Evolutionary conservation across 495 filamentous ascomycete genomes (phyloP).

Genomic region (Ramalina intermedia): DNA sequence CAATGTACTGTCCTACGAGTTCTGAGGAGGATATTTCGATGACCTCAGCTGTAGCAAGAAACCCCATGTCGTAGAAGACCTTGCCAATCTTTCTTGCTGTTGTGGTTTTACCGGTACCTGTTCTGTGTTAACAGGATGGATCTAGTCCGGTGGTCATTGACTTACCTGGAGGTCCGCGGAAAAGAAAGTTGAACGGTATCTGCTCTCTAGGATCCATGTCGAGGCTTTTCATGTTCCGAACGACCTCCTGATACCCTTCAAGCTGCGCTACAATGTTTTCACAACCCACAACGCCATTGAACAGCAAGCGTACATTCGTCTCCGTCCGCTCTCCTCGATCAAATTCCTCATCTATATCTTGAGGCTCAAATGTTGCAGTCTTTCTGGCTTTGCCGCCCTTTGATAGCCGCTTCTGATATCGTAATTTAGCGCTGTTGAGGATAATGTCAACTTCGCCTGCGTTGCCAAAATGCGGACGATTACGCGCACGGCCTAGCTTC

Average conservation of each 20-base stretch:
- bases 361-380: slow-evolving; percentile 33
- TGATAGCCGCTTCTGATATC: slow-evolving; percentile 38
- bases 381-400: slow-evolving; percentile 9
- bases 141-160: neutral
- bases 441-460: slow-evolving; percentile 50
- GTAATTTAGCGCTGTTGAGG: slow-evolving; percentile 42
- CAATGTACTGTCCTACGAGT: slow-evolving; percentile 42
- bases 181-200: slow-evolving; percentile 48
- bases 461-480: slow-evolving; percentile 40
- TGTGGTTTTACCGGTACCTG: slow-evolving; percentile 62
- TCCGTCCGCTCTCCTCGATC: slow-evolving; percentile 35
- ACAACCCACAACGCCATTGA: slow-evolving; percentile 51
- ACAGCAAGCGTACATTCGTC: slow-evolving; percentile 41
- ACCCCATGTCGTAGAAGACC: slow-evolving; percentile 58
- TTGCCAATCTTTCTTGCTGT: slow-evolving; percentile 59
- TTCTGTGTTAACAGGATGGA: slow-evolving; percentile 4
- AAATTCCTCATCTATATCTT: slow-evolving; percentile 57
- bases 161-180: slow-evolving; percentile 49
- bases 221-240: slow-evolving; percentile 30
- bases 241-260: slow-evolving; percentile 43
- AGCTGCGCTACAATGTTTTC: slow-evolving; percentile 45
- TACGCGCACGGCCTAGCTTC: slow-evolving; percentile 26
- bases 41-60: slow-evolving; percentile 39
- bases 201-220: slow-evolving; percentile 42
- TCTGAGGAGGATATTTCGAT: slow-evolving; percentile 48